Evolutionary conservation across 805 yeast genomes (phyloP), one percentile per base, ranked within the genome.

Genomic region (Candida orba): DNA sequence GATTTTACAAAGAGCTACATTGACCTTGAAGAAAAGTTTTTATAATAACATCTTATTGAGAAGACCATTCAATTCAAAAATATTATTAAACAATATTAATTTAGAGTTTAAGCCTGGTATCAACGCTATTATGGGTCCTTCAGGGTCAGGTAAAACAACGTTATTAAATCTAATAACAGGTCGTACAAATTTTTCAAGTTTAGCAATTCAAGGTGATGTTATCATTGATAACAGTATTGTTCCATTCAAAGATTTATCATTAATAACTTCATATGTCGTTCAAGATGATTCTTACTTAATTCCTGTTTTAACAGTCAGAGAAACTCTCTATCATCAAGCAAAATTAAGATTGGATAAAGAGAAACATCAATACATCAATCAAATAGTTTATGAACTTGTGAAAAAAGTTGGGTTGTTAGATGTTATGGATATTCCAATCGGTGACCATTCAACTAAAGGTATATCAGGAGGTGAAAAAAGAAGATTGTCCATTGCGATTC

Each of bases 381-480:
- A 52, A 2, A 67, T 72, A 18, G 79, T 85, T 33, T 72, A 75
- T 36, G 71, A 69, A 1, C 57, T 87, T n/a, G 78, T 87, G 37
- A 54, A 76, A 32, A 74, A 76, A 42, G 73, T 83, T 62, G 95
- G 93, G 0, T 67, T 88, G 41, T 62, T 84, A 62, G 59, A 53
- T 13, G 48, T 55, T 33, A 29, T 37, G 34, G 50, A 51, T 25
- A 44, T 53, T 30, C 57, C 58, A 10, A 73, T 81, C 40, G 88
- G 87, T 4, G 69, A 72, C 50, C 83, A 78, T 37, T 59, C 72
- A 33, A 63, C 67, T 1, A 81, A 80, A 54, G 88, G 88, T 30
- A 75, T 82, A 9, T 77, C 84, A 41, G 88, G 88, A 22, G 89
- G 87, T 44, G 96, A 88, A 58, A 85, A 84, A 58, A 72, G 95